Percentiles rank a stretch among this genome's conserved stretches.
Evolutionary conservation across 163 green algal species (phyloP).

Genomic region (Scenedesmus sp.): DNA sequence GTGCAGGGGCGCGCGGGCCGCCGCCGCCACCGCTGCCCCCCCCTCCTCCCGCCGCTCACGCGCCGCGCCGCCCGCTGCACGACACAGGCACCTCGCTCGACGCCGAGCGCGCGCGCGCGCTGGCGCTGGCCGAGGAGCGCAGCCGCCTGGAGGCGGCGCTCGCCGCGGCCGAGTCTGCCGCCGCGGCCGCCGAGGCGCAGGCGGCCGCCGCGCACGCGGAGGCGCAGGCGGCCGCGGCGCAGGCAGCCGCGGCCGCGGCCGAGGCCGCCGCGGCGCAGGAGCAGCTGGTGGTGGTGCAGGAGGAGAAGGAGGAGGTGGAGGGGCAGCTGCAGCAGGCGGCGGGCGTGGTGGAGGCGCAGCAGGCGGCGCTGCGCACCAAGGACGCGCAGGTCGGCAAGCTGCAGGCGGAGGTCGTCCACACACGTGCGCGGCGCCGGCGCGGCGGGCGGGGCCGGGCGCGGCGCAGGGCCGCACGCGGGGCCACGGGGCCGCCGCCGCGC

Average conservation of each 20-base stretch:
- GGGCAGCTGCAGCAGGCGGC: conserved; percentile 26
- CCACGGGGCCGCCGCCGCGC: background rate
- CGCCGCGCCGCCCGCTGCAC: background rate
- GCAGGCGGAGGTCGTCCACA: conserved; percentile 21
- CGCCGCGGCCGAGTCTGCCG: background rate
- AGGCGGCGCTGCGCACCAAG: background rate
- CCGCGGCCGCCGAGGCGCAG: conserved; percentile 14
- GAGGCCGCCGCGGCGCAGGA: conserved; percentile 1
- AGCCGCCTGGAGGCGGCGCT: conserved; percentile 27
- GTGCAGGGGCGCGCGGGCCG: too few species aligned
- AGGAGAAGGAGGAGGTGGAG: background rate
- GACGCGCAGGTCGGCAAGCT: conserved; percentile 22
- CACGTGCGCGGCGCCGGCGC: conserved; percentile 7
- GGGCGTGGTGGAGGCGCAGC: background rate
- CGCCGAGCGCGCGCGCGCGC: conserved; percentile 4
- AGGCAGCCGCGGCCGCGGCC: background rate
- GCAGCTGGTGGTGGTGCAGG: background rate
- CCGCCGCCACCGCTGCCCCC: background rate
- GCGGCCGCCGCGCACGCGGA: conserved; percentile 17
- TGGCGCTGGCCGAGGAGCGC: conserved; percentile 1
- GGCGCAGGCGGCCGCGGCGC: background rate
- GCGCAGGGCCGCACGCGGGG: background rate
- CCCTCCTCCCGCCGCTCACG: background rate
- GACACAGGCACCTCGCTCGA: background rate
- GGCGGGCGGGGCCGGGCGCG: too few species aligned